A percentile compares a stretch with the other conserved stretches of the same genome.
Conservation (phyloP, 805 yeast genomes). For the Metschnikowia kofuensis region DNA sequence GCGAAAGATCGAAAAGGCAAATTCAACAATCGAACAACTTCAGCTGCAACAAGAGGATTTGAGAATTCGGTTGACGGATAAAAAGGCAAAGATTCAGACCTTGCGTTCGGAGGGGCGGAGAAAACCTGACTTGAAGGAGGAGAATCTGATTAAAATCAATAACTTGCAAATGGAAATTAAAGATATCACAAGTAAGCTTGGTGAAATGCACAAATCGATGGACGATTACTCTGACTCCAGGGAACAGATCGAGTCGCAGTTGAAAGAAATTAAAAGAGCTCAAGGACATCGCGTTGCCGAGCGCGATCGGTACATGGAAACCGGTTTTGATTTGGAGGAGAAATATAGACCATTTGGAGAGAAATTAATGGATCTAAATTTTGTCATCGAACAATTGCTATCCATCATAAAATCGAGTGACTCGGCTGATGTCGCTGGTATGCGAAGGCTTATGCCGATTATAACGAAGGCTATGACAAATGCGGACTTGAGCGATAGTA, state of each 20-base stretch:
- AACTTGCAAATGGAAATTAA: constrained; percentile 11
- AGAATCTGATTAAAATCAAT: constrained; percentile 1
- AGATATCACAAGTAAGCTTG: constrained; percentile 9
- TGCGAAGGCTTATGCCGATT: constrained; percentile 64
- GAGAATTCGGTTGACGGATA: constrained; percentile 4
- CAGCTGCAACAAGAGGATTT: constrained; percentile 6
- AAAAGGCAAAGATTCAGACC: constrained; percentile 12
- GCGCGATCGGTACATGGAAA: constrained; percentile 10
- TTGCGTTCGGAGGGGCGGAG: constrained; percentile 5
- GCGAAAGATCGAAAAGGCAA: constrained; percentile 15
- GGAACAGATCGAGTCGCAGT: constrained; percentile 4
- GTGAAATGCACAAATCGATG: constrained; percentile 3
- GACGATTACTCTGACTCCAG: constrained; percentile 8
- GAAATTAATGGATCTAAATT: constrained; percentile 61
- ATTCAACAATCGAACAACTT: constrained; percentile 5
- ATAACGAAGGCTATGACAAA: constrained; percentile 51
- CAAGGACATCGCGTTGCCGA: constrained; percentile 15
- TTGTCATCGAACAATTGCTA: constrained; percentile 71
- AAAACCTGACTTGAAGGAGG: constrained; percentile 4
- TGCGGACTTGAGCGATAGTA: constrained; percentile 51
- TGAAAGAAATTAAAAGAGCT: constrained; percentile 9
- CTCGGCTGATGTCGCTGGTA: constrained; percentile 86
- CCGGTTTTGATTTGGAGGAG: constrained; percentile 17
- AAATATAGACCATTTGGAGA: constrained; percentile 31
- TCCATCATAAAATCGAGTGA: constrained; percentile 69